Evolutionary conservation across 176 grass and related monocot genomes (phyloP), one percentile per base, ranked within the genome.

Genomic region (Typha latifolia): DNA sequence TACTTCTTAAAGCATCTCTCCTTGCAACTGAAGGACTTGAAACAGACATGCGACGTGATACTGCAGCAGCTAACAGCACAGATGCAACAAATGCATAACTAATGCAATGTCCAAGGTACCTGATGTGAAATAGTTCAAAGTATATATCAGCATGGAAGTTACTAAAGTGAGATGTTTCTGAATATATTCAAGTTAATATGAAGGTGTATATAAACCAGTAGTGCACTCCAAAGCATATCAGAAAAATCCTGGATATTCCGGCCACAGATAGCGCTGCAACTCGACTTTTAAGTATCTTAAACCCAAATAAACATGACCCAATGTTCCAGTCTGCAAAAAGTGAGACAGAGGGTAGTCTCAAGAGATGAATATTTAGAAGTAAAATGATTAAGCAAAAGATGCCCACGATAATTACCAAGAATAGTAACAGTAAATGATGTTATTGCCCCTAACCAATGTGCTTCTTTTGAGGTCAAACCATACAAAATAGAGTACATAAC

Each of bases 71-170:
- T 70, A 89, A 87, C 63, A 99, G 81, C 70, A 99, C 86, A 70
- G 94, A 93, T 69, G 94, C 86, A 68, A 99, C 94, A 78, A 99
- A 99, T 69, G 89, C 85, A 80, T 99, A 99, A 72, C 94, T 99
- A 68, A 99, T 90, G 73, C 94, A 99, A 80, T 99, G 94, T 64
- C 94, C 94, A 70, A 99, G 83, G 71, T 99, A 99, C 94, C 94
- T 99, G 69, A 71, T 22, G 18, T 55, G 20, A 19, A 10, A 59
- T 9, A 11, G 7, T 59, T 21, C 53, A 22, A 59, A 20, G 19
- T 57, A 57, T 20, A 21, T 21, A 59, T 14, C 6, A 59, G 18
- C 53, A 59, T 16, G n/a, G 11, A 22, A 59, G 20, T 19, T 19
- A 57, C 13, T 43, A 66, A 47, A 31, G 63, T 3, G 72, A 66